Percentiles rank a stretch among this genome's conserved stretches.
Conservation (phyloP, 148 eudicot species). For the Nepenthes mirabilis region DNA sequence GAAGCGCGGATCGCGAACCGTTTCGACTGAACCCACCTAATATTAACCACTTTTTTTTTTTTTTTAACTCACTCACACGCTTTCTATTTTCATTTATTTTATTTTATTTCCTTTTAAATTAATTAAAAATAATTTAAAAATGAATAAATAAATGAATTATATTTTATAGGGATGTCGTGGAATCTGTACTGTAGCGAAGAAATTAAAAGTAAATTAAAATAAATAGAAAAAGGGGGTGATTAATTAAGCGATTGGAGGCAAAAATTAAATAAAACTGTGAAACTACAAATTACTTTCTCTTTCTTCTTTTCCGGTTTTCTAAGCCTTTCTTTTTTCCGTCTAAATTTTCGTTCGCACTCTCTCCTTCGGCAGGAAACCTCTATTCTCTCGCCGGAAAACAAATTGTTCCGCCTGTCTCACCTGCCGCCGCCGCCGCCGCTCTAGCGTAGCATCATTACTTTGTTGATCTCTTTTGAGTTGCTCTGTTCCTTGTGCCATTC, state of each 20-base stretch:
- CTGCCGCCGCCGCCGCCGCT: not conserved
- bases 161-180: no score
- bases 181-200: no score
- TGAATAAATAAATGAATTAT: no score
- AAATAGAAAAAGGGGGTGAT: no score
- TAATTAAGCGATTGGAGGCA: constrained; percentile 11
- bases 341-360: constrained; percentile 22
- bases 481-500: not conserved
- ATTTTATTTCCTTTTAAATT: no score
- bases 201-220: no score
- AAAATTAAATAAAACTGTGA: constrained; percentile 12
- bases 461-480: not conserved
- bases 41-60: no score
- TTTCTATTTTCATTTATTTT: no score
- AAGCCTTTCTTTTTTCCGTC: constrained; percentile 16
- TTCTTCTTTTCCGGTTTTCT: constrained; percentile 40
- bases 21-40: no score
- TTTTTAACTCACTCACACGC: no score
- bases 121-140: no score
- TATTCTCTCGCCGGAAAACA: constrained; percentile 26
- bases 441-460: not conserved
- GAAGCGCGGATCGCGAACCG: no score
- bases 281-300: constrained; percentile 30
- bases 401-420: not conserved
- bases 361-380: constrained; percentile 20